Evolutionary conservation across 148 eudicot genomes (phyloP), one percentile per base, ranked within the genome.

Genomic region (Vaccinium corymbosum): DNA sequence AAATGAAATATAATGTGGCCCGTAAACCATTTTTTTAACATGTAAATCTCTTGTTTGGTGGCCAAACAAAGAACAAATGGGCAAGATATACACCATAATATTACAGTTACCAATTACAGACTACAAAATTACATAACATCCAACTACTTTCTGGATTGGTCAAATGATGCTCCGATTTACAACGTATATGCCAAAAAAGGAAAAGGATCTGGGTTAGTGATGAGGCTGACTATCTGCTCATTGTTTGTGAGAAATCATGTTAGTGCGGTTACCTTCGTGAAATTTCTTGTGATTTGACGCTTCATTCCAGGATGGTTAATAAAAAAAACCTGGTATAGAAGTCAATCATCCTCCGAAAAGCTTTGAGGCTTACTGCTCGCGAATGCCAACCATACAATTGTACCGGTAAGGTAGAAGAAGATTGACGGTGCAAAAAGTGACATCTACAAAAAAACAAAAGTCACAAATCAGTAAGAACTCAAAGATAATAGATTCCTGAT

Each of bases 391-490:
- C 99, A 97, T 66, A 97, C 93, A 38, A 92, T 72, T 25, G 99
- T 95, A 29, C 99, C 99, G 7, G 98, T 94, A 84, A 97, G 90
- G 89, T 97, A 97, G 94, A 97, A 97, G 96, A 97, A 95, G 89
- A 97, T 95, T 6, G 99, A 97, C 46, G 99, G 99, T 59, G 91
- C 94, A 85, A 97, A 97, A 42, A 97, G 84, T 13, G 99, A 90
- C 73, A 90, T 70, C 99, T 97, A 86, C 82, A 88, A 20, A 46
- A 59, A n/a, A 55, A 5, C 25, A 27, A 42, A 61, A 27, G 17
- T 19, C 25, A 5, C 48, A 19, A 19, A 48, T 22, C 64, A 81
- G 22, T 48, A 46, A 82, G 38, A 20, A 72, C 22, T 81, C 16
- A 11, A 50, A 50, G 66, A 42, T 66, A 79, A 35, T 72, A 1